Base-by-base conservation (phyloP, 2,329 filamentous ascomycete genomes). In the Trichothecium sympodiale region DNA sequence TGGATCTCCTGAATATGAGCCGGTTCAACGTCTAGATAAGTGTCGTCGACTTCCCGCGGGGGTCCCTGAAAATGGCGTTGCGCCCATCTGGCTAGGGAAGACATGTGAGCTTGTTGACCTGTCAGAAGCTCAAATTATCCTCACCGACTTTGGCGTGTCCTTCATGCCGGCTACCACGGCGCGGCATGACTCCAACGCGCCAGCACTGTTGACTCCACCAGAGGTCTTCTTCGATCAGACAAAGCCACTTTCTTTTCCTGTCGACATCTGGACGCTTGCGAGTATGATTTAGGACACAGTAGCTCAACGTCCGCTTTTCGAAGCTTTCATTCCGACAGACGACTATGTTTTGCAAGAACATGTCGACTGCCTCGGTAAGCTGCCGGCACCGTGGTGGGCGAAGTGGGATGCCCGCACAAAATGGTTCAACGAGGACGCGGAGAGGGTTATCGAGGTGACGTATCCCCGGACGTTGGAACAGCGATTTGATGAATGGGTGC, bases 181-280 rank as follows among this genome's bases (percentile, higher is more conserved):
- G 39, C 47, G 35, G 29, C 34, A 49, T 2, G 30, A 50, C 18
- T 57, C 51, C 14, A 44, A 47, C 32, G 52, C 50, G 5, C 53
- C 54, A 2, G 46, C 55, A 5, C 41, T 9, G 7, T 41, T 44
- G 28, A 47, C 50, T 7, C 51, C 56, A 9, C 59, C 56, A 0
- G 58, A 61, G 38, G 45, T 40, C 23, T 41, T 45, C 3, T 62
- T 63, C 39, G 51, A 59, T 26, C 49, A 53, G 15, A 42, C 38
- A 8, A 47, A 37, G 9, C 48, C 56, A 10, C 44, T 61, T 4
- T 52, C 53, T 2, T 58, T 50, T 28, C 15, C 51, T 16, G 53
- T 55, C 1, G 59, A 63, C 29, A 58, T 62, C n/a, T 64, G 59
- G 60, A 56, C 48, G 7, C 53, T 64, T 9, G 55, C 46, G 0